A percentile compares a stretch with the other conserved stretches of the same genome.
phyloP scores from a whole-genome alignment of 768 basidiomycete species.

The Lyophyllum shimeji region DNA sequence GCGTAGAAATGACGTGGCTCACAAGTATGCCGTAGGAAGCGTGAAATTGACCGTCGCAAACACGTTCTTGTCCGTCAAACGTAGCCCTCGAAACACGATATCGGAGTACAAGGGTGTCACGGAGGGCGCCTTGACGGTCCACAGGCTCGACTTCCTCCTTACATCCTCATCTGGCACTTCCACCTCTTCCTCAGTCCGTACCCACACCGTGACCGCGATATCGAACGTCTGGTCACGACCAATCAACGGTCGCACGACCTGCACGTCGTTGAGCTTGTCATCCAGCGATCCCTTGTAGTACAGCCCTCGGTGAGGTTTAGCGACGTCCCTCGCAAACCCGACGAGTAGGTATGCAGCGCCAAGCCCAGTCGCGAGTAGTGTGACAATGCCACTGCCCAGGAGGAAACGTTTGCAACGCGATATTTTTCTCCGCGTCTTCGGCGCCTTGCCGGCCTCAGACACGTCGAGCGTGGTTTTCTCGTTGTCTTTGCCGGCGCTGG shows the following conservation, averaged over 20 bases:
- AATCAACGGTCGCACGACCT: constrained; percentile 16
- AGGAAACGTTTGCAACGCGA: constrained; percentile 14
- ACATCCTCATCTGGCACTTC: constrained; percentile 1
- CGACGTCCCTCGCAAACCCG: background rate
- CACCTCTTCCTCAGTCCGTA: constrained; percentile 6
- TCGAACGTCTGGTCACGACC: constrained; percentile 17
- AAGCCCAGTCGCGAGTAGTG: constrained; percentile 5
- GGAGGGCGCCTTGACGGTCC: background rate
- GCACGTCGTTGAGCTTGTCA: background rate
- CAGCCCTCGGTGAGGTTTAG: constrained; percentile 11
- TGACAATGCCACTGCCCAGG: background rate
- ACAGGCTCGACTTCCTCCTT: background rate
- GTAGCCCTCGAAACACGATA: constrained; percentile 27
- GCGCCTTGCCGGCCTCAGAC: background rate
- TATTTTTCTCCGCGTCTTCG: constrained; percentile 1
- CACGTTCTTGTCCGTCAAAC: constrained; percentile 23
- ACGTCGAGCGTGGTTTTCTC: background rate
- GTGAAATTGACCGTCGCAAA: constrained; percentile 23
- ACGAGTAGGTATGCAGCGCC: background rate
- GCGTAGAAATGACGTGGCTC: constrained; percentile 5
- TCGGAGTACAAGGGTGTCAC: constrained; percentile 22
- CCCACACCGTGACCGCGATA: constrained; percentile 21
- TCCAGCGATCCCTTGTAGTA: constrained; percentile 9
- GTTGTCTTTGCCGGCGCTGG: background rate
- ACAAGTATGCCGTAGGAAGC: constrained; percentile 33